phyloP scores from a whole-genome alignment of 2,329 filamentous ascomycete species.

The Paraphaeosphaeria sporulosa region DNA sequence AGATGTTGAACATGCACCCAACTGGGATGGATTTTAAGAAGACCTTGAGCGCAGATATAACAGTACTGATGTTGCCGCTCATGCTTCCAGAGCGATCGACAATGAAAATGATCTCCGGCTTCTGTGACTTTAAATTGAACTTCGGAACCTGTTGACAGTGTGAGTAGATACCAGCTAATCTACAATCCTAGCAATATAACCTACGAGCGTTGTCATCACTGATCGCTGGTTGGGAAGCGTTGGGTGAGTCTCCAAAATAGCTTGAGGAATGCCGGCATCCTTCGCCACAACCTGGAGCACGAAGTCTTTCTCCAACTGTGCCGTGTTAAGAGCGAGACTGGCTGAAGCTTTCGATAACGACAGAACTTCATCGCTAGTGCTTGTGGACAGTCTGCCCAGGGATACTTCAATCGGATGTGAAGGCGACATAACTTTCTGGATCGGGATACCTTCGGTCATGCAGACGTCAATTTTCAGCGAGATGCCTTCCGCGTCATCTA shows the following conservation, averaged over 20 bases:
- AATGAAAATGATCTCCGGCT: slow-evolving; percentile 72
- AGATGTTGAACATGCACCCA: slow-evolving; percentile 71
- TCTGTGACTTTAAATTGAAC: slow-evolving; percentile 63
- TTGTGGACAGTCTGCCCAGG: slow-evolving; percentile 63
- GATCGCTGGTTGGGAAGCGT: slow-evolving; percentile 66
- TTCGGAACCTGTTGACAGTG: slow-evolving; percentile 58
- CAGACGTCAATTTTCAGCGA: slow-evolving; percentile 64
- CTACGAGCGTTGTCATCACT: slow-evolving; percentile 69
- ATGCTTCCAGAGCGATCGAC: slow-evolving; percentile 75
- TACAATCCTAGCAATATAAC: background rate
- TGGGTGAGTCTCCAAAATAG: slow-evolving; percentile 70
- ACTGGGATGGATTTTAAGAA: slow-evolving; percentile 70
- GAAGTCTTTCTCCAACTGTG: slow-evolving; percentile 69
- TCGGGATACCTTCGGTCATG: slow-evolving; percentile 61
- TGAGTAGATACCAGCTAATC: background rate
- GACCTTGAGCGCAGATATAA: slow-evolving; percentile 63
- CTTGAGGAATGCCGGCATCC: slow-evolving; percentile 64
- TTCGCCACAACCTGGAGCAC: slow-evolving; percentile 68
- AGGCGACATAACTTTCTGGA: slow-evolving; percentile 69
- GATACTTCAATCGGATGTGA: slow-evolving; percentile 71
- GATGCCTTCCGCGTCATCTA: slow-evolving; percentile 47
- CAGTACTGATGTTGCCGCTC: slow-evolving; percentile 59
- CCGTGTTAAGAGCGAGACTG: slow-evolving; percentile 59
- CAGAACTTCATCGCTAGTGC: slow-evolving; percentile 53
- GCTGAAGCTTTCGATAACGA: slow-evolving; percentile 67